Percentiles rank a stretch among this genome's conserved stretches.
Conservation (phyloP, 2,329 filamentous ascomycete species). For the Xylaria sp. region DNA sequence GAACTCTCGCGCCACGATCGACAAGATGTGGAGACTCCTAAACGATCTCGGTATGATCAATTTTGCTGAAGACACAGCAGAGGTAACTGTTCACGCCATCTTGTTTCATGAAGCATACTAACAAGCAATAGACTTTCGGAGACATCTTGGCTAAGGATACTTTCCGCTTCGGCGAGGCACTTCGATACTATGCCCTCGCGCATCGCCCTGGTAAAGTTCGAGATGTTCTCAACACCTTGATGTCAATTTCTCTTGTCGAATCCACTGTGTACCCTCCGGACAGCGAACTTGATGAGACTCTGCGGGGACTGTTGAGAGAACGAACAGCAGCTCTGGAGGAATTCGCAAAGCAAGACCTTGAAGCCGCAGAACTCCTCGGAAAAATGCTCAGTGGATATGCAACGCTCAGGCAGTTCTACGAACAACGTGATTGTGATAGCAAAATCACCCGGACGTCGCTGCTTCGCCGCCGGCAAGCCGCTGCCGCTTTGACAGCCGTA, state of each 20-base stretch:
- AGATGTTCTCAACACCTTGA: slow-evolving; percentile 85
- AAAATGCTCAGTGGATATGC: slow-evolving; percentile 92
- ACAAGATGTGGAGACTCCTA: slow-evolving; percentile 83
- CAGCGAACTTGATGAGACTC: slow-evolving; percentile 76
- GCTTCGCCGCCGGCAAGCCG: slow-evolving; percentile 74
- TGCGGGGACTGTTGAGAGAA: slow-evolving; percentile 75
- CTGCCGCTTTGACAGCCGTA: slow-evolving; percentile 80
- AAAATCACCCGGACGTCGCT: slow-evolving; percentile 59
- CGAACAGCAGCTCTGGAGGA: slow-evolving; percentile 77
- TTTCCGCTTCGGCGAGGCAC: slow-evolving; percentile 83
- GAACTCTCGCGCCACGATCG: slow-evolving; percentile 76
- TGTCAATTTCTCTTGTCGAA: slow-evolving; percentile 86
- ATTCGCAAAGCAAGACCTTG: slow-evolving; percentile 78
- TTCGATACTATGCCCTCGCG: slow-evolving; percentile 91
- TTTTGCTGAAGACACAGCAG: slow-evolving; percentile 83
- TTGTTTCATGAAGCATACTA: slow-evolving; percentile 37
- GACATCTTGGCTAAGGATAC: slow-evolving; percentile 78
- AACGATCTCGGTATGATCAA: slow-evolving; percentile 80
- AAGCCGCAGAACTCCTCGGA: slow-evolving; percentile 85
- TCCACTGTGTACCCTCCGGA: slow-evolving; percentile 81
- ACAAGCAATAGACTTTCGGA: slow-evolving; percentile 78
- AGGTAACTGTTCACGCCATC: slow-evolving; percentile 66
- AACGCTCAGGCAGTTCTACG: slow-evolving; percentile 89
- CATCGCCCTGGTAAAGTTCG: slow-evolving; percentile 83
- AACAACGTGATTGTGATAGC: slow-evolving; percentile 75